These are phyloP conservation scores for Plasmodium berghei DNA, from an alignment of 169 alveolate species.

Conservation along the genomic window DNA sequence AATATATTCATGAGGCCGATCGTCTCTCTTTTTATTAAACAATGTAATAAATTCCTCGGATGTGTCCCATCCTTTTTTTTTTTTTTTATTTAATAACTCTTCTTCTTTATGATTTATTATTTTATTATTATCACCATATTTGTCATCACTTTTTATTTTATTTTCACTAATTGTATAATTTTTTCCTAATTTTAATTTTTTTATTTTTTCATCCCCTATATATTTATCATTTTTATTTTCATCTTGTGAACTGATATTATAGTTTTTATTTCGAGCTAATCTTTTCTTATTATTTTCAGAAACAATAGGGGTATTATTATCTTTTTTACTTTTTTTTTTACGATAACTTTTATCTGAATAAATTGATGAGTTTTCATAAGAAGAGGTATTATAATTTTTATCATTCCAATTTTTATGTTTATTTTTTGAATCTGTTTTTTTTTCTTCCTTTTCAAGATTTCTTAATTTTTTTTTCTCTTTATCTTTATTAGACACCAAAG, in stretches of 20 bases:
- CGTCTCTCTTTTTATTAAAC: background rate
- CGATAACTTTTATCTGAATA: background rate
- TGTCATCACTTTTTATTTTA: background rate
- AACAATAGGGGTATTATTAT: background rate
- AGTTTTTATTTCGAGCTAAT: background rate
- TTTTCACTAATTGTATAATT: background rate
- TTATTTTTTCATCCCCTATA: background rate
- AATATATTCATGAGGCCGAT: background rate
- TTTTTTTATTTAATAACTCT: background rate
- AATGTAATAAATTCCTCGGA: background rate
- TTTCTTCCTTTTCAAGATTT: background rate
- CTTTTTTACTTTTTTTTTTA: conserved; percentile 16
- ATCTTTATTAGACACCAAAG: background rate
- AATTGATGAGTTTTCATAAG: background rate
- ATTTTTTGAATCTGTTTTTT: background rate
- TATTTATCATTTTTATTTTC: background rate
- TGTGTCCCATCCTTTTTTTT: background rate
- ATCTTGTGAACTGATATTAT: background rate
- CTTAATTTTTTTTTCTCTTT: background rate
- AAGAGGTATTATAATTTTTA: background rate
- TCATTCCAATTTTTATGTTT: background rate
- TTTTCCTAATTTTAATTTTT: conserved; percentile 5
- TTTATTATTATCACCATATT: background rate
- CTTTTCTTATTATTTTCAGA: background rate
- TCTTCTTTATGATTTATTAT: background rate